phyloP scores from a whole-genome alignment of 371 early-diverging fungal species.

The Mucor sp. region DNA sequence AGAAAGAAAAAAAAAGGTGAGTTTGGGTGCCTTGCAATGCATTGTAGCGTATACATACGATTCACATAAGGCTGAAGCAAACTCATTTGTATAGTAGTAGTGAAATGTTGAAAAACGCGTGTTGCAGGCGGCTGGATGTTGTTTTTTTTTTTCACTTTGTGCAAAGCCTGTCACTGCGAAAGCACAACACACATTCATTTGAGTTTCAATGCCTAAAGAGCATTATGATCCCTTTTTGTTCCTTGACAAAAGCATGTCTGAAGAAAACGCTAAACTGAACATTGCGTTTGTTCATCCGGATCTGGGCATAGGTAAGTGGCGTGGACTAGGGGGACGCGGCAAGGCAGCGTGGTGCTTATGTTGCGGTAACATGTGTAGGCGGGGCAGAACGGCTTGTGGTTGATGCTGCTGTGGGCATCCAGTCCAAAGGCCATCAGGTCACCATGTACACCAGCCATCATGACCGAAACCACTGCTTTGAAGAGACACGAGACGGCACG shows the following conservation, averaged over 20 bases:
- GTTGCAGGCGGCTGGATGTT: neutral
- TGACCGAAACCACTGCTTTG: conserved; percentile 87
- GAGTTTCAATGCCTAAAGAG: neutral
- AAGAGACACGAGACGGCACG: conserved; percentile 92
- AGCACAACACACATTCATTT: neutral
- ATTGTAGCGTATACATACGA: conserved; percentile 15
- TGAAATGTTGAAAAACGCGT: neutral
- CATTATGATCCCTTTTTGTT: neutral
- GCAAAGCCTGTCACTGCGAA: neutral
- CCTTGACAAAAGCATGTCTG: conserved; percentile 11
- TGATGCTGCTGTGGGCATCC: conserved; percentile 87
- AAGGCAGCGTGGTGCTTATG: no score
- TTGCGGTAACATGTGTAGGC: no score
- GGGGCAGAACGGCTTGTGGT: conserved; percentile 97
- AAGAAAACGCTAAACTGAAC: conserved; percentile 17
- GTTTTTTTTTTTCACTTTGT: neutral
- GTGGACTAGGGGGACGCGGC: no score
- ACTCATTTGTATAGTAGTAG: conserved; percentile 28
- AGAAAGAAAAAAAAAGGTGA: neutral
- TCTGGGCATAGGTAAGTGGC: conserved; percentile 76
- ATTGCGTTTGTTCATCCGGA: conserved; percentile 92
- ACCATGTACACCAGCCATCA: conserved; percentile 90
- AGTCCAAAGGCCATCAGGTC: conserved; percentile 79
- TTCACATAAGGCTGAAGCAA: conserved; percentile 41
- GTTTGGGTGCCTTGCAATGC: neutral